A percentile compares a stretch with the other conserved stretches of the same genome.
Conservation (phyloP, 768 basidiomycete genomes). For the Tricholomella constricta region DNA sequence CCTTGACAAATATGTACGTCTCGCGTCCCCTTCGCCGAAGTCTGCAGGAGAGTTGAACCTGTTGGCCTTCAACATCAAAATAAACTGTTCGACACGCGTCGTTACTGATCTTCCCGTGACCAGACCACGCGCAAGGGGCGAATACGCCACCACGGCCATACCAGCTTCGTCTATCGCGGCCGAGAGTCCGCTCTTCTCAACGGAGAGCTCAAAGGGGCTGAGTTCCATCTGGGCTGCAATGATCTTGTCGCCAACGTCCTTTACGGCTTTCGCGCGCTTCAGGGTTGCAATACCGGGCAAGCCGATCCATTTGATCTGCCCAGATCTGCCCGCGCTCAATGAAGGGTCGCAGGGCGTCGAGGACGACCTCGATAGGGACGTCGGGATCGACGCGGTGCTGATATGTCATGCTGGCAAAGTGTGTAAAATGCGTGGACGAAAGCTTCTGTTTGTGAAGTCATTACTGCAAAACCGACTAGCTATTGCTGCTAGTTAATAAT, state of each 20-base stretch:
- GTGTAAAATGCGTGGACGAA: too few species aligned
- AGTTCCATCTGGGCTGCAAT: conserved; percentile 48
- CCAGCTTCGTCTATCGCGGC: conserved; percentile 44
- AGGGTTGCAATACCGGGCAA: conserved; percentile 43
- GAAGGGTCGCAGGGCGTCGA: background rate
- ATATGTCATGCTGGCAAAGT: too few species aligned
- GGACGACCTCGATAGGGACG: conserved; percentile 47
- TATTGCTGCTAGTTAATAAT: too few species aligned
- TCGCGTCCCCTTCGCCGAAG: conserved; percentile 2
- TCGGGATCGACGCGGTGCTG: conserved; percentile 38
- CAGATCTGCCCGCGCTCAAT: conserved; percentile 22
- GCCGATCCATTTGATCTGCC: conserved; percentile 51
- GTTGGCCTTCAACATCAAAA: conserved; percentile 11
- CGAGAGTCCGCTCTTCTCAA: conserved; percentile 42
- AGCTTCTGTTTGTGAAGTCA: too few species aligned
- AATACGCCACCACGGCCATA: conserved; percentile 46
- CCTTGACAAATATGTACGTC: conserved; percentile 48
- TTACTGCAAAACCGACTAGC: too few species aligned
- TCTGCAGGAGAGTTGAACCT: conserved; percentile 10
- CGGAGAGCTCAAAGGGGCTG: conserved; percentile 43
- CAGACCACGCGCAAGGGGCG: conserved; percentile 51
- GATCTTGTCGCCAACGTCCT: conserved; percentile 33
- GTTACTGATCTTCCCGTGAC: conserved; percentile 45
- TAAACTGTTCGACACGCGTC: background rate
- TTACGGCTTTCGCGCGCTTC: conserved; percentile 49